Base-by-base conservation (phyloP, 495 filamentous ascomycete species). In the Hyphodiscus hymeniophilus region DNA sequence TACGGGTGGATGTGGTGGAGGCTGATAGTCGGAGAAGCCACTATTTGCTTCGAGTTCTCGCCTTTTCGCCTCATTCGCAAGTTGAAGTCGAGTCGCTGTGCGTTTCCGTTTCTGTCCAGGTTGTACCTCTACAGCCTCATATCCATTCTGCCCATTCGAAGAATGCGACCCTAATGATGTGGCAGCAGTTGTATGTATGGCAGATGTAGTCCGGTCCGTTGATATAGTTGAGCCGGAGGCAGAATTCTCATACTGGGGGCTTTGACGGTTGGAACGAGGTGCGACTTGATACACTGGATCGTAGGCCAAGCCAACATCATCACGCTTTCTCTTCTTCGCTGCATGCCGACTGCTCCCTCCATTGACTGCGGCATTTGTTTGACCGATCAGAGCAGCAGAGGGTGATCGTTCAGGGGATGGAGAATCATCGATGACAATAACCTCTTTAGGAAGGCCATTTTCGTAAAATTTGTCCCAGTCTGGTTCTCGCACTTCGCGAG, bases 401-500 rank as follows among this genome's bases (percentile, higher is more conserved):
- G 43, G 40, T 8, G 56, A 55, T 28, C 38, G 41, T 5, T 50
- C 43, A 0, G 58, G 58, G 17, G 55, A 30, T 15, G 79, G 74
- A 47, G 84, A 83, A 66, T 95, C 91, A 57, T 95, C 86, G 62
- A 97, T 97, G 50, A 95, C 82, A 60, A 97, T 95, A 62, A 97
- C 77, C 66, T 95, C 90, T 61, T 90, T 85, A 12, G 91, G 91
- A 13, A 91, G 65, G 16, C 91, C 91, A 66, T 95, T 94, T 62
- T 85, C 87, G 65, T 95, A 97, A 61, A 94, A 97, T 50, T 81
- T 77, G 26, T 77, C 67, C 91, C 91, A 97, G 69, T 97, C 80
- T 48, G 86, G 83, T 51, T 75, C 73, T 17, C 52, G 24, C 2
- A 35, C 52, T 26, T 59, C 56, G 43, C 47, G 28, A n/a, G 75